Conservation (phyloP, 371 early-diverging fungal genomes). For the Mucor indicus region DNA sequence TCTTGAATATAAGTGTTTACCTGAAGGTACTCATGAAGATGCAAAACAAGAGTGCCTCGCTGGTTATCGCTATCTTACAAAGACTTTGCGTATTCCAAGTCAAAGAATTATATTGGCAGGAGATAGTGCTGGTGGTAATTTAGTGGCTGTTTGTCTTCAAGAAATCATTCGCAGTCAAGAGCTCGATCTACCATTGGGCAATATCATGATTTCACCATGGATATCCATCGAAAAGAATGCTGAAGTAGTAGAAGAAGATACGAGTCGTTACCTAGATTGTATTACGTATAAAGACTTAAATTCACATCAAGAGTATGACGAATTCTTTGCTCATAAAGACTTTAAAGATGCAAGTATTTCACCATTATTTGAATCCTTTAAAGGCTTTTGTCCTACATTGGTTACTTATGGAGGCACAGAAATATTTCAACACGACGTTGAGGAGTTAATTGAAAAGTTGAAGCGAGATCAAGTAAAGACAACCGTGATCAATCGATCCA, state of each 20-base stretch:
- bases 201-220: slow-evolving; percentile 40
- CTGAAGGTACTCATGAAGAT: slow-evolving; percentile 13
- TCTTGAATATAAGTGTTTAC: slow-evolving; percentile 20
- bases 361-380: slow-evolving; percentile 19
- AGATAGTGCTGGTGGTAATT: slow-evolving; percentile 40
- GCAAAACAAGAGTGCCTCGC: slow-evolving; percentile 19
- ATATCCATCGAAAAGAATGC: slow-evolving; percentile 13
- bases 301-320: background rate
- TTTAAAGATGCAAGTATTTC: slow-evolving; percentile 22
- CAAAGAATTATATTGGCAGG: slow-evolving; percentile 20
- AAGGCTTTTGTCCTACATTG: slow-evolving; percentile 25
- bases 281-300: background rate
- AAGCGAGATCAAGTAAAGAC: slow-evolving; percentile 23
- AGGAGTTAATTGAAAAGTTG: slow-evolving; percentile 12
- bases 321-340: background rate
- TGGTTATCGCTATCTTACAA: slow-evolving; percentile 27
- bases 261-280: slow-evolving; percentile 8
- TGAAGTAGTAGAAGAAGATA: background rate
- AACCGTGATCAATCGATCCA: slow-evolving; percentile 21
- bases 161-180: slow-evolving; percentile 3
- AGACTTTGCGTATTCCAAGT: slow-evolving; percentile 10
- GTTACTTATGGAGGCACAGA: slow-evolving; percentile 28
- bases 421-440: slow-evolving; percentile 27
- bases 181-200: slow-evolving; percentile 12
- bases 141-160: slow-evolving; percentile 19